These are phyloP conservation scores for Porcisia hertigi DNA, from an alignment of 208 protist species.

Conservation along the genomic window DNA sequence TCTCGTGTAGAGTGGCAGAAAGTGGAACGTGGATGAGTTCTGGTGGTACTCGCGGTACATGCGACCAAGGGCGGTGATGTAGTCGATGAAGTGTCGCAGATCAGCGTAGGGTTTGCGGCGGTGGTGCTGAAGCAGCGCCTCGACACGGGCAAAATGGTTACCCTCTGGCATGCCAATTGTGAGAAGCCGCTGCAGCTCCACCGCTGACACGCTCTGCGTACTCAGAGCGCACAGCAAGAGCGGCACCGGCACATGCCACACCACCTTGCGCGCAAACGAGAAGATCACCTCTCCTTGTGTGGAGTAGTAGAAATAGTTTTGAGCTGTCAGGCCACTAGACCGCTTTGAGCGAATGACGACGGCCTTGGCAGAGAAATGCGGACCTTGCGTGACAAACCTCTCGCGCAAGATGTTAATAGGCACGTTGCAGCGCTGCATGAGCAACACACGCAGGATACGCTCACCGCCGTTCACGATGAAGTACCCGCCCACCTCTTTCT, in stretches of 20 bases:
- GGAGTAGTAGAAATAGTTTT: conserved; percentile 98
- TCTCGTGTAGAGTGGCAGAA: conserved; percentile 76
- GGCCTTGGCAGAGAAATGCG: conserved; percentile 95
- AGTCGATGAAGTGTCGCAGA: conserved; percentile 74
- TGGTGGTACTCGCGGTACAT: conserved; percentile 86
- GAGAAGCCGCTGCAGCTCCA: conserved; percentile 72
- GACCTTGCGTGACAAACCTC: conserved; percentile 91
- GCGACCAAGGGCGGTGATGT: conserved; percentile 73
- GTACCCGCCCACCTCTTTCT: conserved; percentile 98
- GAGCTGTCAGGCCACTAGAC: conserved; percentile 91
- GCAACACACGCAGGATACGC: conserved; percentile 96
- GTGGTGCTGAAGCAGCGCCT: conserved; percentile 91
- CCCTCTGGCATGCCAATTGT: conserved; percentile 60
- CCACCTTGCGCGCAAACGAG: conserved; percentile 81
- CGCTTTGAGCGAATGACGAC: conserved; percentile 95
- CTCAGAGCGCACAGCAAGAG: conserved; percentile 78
- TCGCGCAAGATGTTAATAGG: conserved; percentile 92
- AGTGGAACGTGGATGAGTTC: conserved; percentile 65
- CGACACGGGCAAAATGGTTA: conserved; percentile 69
- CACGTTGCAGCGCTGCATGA: conserved; percentile 96
- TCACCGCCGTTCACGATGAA: conserved; percentile 99
- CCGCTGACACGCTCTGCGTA: conserved; percentile 47
- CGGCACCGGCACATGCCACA: conserved; percentile 85
- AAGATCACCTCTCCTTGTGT: conserved; percentile 87
- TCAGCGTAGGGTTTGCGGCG: conserved; percentile 74